Evolutionary conservation across 495 filamentous ascomycete species (phyloP).

Genomic region (Hypoxylon perforatum): DNA sequence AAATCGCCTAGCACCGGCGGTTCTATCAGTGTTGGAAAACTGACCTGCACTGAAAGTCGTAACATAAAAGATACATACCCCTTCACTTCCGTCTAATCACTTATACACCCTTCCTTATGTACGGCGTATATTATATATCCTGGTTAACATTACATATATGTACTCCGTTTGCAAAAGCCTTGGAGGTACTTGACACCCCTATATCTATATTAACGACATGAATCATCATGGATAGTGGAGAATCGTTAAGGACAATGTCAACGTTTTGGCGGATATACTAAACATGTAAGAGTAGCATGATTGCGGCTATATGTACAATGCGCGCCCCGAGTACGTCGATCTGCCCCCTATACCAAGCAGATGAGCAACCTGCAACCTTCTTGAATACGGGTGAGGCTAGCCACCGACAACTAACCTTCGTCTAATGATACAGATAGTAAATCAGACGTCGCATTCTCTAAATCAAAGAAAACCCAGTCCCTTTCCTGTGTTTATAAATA

Average conservation of each 20-base stretch:
- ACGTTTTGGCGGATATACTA: slow-evolving; percentile 15
- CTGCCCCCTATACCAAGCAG: slow-evolving; percentile 10
- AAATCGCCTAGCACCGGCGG: no score
- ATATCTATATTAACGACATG: no score
- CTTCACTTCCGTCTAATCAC: no score
- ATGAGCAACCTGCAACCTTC: slow-evolving; percentile 19
- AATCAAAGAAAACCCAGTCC: slow-evolving; percentile 23
- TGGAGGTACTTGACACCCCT: no score
- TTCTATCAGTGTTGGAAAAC: no score
- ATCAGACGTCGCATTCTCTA: slow-evolving; percentile 31
- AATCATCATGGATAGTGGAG: not conserved
- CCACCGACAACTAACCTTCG: slow-evolving; percentile 12
- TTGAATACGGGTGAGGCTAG: slow-evolving; percentile 12
- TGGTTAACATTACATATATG: no score
- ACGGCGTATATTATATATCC: no score
- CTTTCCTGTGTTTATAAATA: slow-evolving; percentile 28
- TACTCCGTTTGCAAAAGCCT: no score
- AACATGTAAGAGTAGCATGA: slow-evolving; percentile 30
- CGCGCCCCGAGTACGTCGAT: slow-evolving; percentile 17
- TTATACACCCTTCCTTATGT: no score
- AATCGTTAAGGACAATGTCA: not conserved
- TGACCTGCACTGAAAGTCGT: no score
- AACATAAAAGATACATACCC: no score
- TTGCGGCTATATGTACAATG: slow-evolving; percentile 40
- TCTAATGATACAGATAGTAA: slow-evolving; percentile 41